phyloP scores from a whole-genome alignment of 2,329 filamentous ascomycete species.

The Trichoderma koningii region DNA sequence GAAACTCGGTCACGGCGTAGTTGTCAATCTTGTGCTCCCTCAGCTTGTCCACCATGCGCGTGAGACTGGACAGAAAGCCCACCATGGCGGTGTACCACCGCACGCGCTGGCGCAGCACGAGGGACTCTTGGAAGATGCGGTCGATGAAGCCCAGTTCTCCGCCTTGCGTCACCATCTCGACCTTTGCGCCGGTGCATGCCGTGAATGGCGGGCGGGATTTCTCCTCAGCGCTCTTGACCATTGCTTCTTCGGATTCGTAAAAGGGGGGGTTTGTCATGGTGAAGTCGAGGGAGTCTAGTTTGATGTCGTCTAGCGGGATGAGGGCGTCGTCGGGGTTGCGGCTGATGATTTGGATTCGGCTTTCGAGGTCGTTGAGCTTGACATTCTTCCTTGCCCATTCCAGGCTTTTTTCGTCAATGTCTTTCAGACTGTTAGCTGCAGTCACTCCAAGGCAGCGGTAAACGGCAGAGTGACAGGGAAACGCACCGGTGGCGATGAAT shows the following conservation, averaged over 20 bases:
- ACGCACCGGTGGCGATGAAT: constrained; percentile 64
- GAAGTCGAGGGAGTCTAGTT: constrained; percentile 66
- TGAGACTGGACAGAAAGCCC: constrained; percentile 73
- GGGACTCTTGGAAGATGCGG: constrained; percentile 70
- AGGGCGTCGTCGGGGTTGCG: constrained; percentile 56
- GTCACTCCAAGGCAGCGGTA: too few relatives aligned
- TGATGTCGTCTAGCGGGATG: constrained; percentile 62
- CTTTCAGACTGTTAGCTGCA: constrained; percentile 41
- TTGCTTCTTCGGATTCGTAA: constrained; percentile 73
- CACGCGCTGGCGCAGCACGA: constrained; percentile 60
- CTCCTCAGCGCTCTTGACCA: constrained; percentile 62
- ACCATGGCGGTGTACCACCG: constrained; percentile 93
- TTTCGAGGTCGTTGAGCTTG: constrained; percentile 61
- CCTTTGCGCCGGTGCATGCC: constrained; percentile 72
- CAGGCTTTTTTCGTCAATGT: constrained; percentile 74
- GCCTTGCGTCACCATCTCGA: constrained; percentile 83
- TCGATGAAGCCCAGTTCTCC: constrained; percentile 76
- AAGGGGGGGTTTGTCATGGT: constrained; percentile 96
- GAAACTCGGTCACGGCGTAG: constrained; percentile 78
- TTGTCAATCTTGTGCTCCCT: constrained; percentile 65
- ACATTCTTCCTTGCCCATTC: constrained; percentile 69
- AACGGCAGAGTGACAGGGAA: too few relatives aligned
- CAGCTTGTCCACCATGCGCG: constrained; percentile 62
- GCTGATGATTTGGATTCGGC: constrained; percentile 64
- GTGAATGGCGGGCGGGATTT: constrained; percentile 72